A percentile compares a stretch with the other conserved stretches of the same genome.
These are phyloP conservation scores for Eremochloa ophiuroides DNA, from an alignment of 176 grass and related monocot species.

Conservation along the genomic window DNA sequence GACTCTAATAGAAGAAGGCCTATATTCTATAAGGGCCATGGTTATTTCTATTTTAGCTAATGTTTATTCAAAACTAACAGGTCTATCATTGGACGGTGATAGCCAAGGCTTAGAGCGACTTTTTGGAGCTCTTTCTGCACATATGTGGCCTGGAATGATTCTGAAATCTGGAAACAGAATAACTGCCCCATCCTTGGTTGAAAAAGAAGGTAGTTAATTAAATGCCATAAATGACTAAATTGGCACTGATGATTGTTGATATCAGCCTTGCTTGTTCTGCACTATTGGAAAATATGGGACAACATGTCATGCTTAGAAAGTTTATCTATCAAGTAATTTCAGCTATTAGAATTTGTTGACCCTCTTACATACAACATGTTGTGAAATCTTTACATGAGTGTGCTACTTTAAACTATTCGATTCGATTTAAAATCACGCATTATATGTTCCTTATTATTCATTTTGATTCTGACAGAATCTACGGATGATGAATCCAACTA, in stretches of 20 bases:
- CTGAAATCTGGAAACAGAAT: slow-evolving; percentile 86
- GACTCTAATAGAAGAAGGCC: not conserved
- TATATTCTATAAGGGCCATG: not conserved
- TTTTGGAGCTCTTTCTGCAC: slow-evolving; percentile 80
- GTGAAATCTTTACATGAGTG: not conserved
- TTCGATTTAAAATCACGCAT: too few species aligned
- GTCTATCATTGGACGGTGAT: slow-evolving; percentile 90
- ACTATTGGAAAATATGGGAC: slow-evolving; percentile 13
- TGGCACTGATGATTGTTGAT: not conserved
- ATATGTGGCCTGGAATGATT: slow-evolving; percentile 99
- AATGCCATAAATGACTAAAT: not conserved
- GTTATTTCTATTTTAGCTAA: not conserved
- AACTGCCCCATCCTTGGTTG: slow-evolving; percentile 53
- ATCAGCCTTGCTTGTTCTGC: not conserved
- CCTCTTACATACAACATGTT: not conserved
- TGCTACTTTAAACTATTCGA: not conserved
- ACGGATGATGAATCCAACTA: slow-evolving; percentile 76
- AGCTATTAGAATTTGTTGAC: not conserved
- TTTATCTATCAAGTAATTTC: not conserved
- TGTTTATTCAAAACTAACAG: slow-evolving; percentile 31
- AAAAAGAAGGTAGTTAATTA: slow-evolving; percentile 72
- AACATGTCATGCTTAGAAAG: not conserved
- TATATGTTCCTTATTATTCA: slow-evolving; percentile 20
- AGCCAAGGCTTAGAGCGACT: slow-evolving; percentile 91
- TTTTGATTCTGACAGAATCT: slow-evolving; percentile 58